These are phyloP conservation scores for Xylaria sp. DNA, from an alignment of 2,329 filamentous ascomycete species.

Conservation along the genomic window DNA sequence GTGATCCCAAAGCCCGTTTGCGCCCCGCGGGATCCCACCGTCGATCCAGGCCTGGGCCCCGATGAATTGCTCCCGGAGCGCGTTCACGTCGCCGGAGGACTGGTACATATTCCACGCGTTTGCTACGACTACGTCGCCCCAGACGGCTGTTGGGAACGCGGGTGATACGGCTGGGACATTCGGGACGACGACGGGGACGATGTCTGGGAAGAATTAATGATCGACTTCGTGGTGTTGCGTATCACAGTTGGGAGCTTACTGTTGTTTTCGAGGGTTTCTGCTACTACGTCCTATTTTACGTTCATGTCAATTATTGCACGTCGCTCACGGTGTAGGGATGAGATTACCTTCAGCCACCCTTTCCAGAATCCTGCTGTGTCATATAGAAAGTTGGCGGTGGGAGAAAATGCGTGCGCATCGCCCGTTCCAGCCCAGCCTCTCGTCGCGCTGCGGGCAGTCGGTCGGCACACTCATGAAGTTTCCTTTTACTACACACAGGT, in stretches of 20 bases:
- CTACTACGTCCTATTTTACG: conserved; percentile 47
- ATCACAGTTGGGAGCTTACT: conserved; percentile 28
- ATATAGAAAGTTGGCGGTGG: conserved; percentile 59
- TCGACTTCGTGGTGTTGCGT: not conserved
- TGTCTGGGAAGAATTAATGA: conserved; percentile 27
- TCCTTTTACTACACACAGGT: conserved; percentile 49
- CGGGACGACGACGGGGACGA: conserved; percentile 41
- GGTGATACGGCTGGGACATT: conserved; percentile 33
- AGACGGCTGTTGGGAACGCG: conserved; percentile 43
- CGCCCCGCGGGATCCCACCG: conserved; percentile 43
- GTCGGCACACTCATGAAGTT: conserved; percentile 65
- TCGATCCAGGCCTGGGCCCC: conserved; percentile 50
- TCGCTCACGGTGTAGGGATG: no score
- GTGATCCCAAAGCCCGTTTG: conserved; percentile 48
- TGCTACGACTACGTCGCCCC: conserved; percentile 51
- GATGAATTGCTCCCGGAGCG: conserved; percentile 47
- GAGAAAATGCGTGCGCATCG: conserved; percentile 52
- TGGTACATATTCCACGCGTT: conserved; percentile 50
- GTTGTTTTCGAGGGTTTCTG: conserved; percentile 38
- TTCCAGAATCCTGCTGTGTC: conserved; percentile 56
- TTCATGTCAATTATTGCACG: not conserved
- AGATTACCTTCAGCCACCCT: conserved; percentile 51
- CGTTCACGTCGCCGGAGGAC: conserved; percentile 44
- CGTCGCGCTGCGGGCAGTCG: conserved; percentile 55
- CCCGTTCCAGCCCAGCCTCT: conserved; percentile 58